Percentiles rank a stretch among this genome's conserved stretches.
Conservation (phyloP, 75 land plant species). For the Gnetum montanum region DNA sequence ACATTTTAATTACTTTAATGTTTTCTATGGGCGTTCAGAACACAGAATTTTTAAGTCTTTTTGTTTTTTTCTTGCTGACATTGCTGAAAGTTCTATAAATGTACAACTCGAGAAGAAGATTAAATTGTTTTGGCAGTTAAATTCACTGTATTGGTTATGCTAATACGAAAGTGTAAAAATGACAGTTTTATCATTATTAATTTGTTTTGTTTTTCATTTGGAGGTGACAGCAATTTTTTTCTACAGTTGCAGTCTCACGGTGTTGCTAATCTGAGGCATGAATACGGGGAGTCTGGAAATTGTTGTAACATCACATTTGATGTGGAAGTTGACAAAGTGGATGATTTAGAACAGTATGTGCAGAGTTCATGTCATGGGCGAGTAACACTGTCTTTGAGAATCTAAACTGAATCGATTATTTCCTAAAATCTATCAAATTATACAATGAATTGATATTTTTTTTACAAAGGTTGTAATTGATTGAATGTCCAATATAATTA, state of each 20-base stretch:
- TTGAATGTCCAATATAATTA: too few species aligned
- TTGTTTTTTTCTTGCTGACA: too few species aligned
- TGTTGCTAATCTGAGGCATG: conserved; percentile 66
- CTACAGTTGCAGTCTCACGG: conserved; percentile 61
- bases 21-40: too few species aligned
- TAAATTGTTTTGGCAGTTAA: neutral
- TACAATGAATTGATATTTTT: too few species aligned
- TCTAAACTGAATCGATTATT: neutral
- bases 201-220: neutral
- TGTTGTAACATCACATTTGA: conserved; percentile 41
- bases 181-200: neutral
- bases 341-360: conserved; percentile 37
- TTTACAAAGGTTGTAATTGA: too few species aligned
- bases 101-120: neutral
- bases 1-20: too few species aligned
- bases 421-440: too few species aligned
- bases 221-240: neutral
- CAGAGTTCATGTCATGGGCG: conserved; percentile 24
- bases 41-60: too few species aligned
- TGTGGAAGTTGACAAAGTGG: conserved; percentile 42
- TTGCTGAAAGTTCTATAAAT: too few species aligned
- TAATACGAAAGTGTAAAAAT: neutral
- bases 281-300: conserved; percentile 63
- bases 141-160: neutral
- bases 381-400: neutral